Evolutionary conservation across 2,329 filamentous ascomycete genomes (phyloP), one percentile per base, ranked within the genome.

Genomic region (Aspergillus hortae): DNA sequence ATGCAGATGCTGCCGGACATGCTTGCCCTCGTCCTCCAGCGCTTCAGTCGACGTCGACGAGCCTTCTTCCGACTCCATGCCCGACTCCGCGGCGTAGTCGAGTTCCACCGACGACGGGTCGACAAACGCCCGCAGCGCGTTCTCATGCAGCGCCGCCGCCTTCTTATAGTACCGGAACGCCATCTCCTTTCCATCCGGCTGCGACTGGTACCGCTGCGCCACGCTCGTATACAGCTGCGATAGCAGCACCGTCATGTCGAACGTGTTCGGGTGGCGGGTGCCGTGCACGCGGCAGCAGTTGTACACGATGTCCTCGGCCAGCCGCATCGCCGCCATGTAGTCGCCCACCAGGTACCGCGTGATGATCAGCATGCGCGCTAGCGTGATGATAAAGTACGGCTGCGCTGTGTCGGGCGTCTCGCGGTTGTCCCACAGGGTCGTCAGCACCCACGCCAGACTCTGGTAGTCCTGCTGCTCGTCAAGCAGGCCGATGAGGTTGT

Each of bases 221-320:
- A 71, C 63, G 19, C 66, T 64, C n/a, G 76, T 79, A 66, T 80
- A 80, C 10, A 82, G 69, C 59, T 78, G 69, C 0, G 77, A 76
- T 3, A 81, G 72, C 5, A 81, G 68, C 47, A 74, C 70, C 42
- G 75, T 77, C 54, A 77, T 75, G 58, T 79, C 75, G 43, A 80
- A 62, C 1, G 79, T 80, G 45, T 70, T 69, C 0, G 71, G 65
- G 50, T 79, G 72, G 10, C 74, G 68, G 6, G 73, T 67, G 2
- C 79, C 79, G 57, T 79, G 76, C n/a, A 78, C 78, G 15, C 79
- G 77, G 12, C 75, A 74, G 59, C 80, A 74, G 64, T 82, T 82
- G 70, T 82, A 82, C 2, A 76, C 74, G 33, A 82, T 80, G 57
- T 80, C 77, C 61, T 81, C 78, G 56, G 74, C 75, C 21, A 82